Conservation (phyloP, 2,329 filamentous ascomycete genomes). For the Neophaeococcomyces mojaviensis region DNA sequence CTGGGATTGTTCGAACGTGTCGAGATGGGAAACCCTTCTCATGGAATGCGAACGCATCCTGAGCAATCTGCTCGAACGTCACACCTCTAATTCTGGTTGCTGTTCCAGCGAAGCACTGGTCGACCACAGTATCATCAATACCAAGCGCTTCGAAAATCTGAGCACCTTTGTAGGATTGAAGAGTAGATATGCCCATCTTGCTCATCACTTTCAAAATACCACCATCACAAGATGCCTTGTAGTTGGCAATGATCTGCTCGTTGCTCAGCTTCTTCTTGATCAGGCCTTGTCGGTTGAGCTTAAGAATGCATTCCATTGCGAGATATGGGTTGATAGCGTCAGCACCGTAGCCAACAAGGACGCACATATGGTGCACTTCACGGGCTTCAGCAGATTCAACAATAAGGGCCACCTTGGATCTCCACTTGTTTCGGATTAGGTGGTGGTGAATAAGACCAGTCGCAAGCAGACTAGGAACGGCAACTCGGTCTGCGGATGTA, state of each 20-base stretch:
- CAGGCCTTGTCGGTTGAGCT: constrained; percentile 87
- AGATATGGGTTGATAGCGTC: constrained; percentile 94
- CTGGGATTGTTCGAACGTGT: constrained; percentile 66
- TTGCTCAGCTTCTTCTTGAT: constrained; percentile 83
- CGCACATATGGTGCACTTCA: constrained; percentile 98
- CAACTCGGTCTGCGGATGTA: constrained; percentile 70
- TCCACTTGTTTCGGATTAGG: constrained; percentile 90
- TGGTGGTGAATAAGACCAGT: constrained; percentile 95
- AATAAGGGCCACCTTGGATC: constrained; percentile 76
- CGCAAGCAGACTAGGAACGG: constrained; percentile 78
- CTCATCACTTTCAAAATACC: constrained; percentile 98
- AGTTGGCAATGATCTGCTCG: constrained; percentile 82
- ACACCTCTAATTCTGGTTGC: constrained; percentile 90
- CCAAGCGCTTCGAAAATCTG: constrained; percentile 97
- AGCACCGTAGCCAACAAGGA: constrained; percentile 90
- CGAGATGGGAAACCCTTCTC: constrained; percentile 85
- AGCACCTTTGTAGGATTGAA: constrained; percentile 94
- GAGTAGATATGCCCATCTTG: constrained; percentile 97
- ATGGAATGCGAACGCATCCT: constrained; percentile 90
- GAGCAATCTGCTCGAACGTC: constrained; percentile 86
- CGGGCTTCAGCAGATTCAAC: constrained; percentile 92
- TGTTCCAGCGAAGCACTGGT: constrained; percentile 90
- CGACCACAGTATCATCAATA: constrained; percentile 83
- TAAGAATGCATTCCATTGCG: constrained; percentile 91
- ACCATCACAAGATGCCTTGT: constrained; percentile 92